These are phyloP conservation scores for Neoscytalidium dimidiatum DNA, from an alignment of 2,329 filamentous ascomycete genomes.

Conservation along the genomic window DNA sequence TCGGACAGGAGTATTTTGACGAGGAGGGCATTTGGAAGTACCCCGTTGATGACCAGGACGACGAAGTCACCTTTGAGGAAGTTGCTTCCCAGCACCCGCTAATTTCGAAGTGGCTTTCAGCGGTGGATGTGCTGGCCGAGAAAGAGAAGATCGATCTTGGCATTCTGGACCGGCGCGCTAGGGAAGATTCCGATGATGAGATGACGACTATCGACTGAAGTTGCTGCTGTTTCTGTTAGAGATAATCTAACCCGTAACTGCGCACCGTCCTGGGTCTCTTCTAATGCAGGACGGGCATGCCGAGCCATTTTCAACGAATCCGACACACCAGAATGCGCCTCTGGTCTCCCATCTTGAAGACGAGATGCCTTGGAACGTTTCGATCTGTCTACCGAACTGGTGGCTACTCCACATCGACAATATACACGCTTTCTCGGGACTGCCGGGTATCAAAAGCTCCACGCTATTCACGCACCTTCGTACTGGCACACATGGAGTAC, in stretches of 20 bases:
- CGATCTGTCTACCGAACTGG: no score
- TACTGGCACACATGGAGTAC: no score
- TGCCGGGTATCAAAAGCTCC: no score
- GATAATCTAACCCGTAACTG: no score
- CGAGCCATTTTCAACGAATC: not conserved
- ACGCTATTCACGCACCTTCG: no score
- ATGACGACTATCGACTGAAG: not conserved
- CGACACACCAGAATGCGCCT: no score
- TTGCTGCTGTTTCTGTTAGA: not conserved
- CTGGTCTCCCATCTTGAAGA: no score
- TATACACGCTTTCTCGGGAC: no score
- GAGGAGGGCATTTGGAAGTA: constrained; percentile 73
- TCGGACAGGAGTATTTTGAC: constrained; percentile 67
- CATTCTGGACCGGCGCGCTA: constrained; percentile 1
- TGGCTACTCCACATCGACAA: no score
- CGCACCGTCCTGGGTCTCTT: no score
- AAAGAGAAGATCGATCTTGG: constrained; percentile 42
- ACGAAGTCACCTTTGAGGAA: constrained; percentile 39
- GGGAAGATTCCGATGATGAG: not conserved
- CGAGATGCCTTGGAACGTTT: no score
- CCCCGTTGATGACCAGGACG: constrained; percentile 47
- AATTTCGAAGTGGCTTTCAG: constrained; percentile 61
- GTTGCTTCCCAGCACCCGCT: constrained; percentile 69
- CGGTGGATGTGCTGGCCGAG: constrained; percentile 45
- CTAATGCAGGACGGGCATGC: no score